A percentile compares a stretch with the other conserved stretches of the same genome.
phyloP scores from a whole-genome alignment of 2,329 filamentous ascomycete species.

The Elsinoe australis region DNA sequence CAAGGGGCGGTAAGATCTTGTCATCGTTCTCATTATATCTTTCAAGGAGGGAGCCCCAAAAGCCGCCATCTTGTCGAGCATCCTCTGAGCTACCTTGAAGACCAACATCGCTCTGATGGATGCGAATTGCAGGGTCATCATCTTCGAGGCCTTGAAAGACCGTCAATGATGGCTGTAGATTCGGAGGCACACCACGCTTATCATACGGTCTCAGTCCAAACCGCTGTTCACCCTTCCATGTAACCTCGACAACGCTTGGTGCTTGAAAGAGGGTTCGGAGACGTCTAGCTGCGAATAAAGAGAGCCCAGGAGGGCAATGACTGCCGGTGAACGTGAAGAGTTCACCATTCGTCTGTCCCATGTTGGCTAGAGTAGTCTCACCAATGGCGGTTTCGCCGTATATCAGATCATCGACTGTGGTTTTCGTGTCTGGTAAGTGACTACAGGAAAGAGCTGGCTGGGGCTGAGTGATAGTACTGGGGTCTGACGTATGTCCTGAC shows the following conservation, averaged over 20 bases:
- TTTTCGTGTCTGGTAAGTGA: conserved; percentile 22
- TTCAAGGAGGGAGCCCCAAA: conserved; percentile 24
- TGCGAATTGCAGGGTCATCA: conserved; percentile 24
- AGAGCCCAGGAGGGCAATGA: conserved; percentile 21
- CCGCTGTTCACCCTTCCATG: conserved; percentile 21
- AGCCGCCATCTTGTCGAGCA: background rate
- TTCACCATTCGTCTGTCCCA: conserved; percentile 19
- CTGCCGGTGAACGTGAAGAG: conserved; percentile 24
- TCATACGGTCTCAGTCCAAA: conserved; percentile 30
- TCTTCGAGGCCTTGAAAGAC: conserved; percentile 24
- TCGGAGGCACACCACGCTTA: conserved; percentile 14
- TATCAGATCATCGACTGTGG: conserved; percentile 31
- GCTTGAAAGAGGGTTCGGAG: conserved; percentile 23
- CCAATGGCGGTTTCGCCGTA: conserved; percentile 28
- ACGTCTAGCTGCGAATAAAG: conserved; percentile 26
- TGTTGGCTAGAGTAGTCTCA: conserved; percentile 20
- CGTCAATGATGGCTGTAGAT: conserved; percentile 25
- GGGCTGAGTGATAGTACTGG: background rate
- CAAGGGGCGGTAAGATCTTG: conserved; percentile 44
- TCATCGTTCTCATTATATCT: conserved; percentile 31
- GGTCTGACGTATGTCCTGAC: background rate
- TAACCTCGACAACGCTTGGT: background rate
- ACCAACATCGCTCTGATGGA: conserved; percentile 21
- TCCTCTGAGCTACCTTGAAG: background rate
- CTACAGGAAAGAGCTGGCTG: background rate